phyloP scores from a whole-genome alignment of 148 eudicot species.

The Rhododendron molle region DNA sequence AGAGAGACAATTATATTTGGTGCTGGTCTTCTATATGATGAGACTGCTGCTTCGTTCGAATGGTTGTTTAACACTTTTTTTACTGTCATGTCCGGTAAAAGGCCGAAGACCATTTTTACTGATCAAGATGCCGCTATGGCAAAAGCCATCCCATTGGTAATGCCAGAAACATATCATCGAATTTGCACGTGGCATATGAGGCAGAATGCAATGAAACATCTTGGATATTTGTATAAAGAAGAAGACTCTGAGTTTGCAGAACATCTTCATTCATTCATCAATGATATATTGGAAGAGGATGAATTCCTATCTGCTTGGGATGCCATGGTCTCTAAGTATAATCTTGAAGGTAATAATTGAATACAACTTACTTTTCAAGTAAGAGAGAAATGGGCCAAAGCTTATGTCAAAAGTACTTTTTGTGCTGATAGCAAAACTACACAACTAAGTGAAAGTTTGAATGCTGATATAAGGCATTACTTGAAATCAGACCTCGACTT shows the following conservation, averaged over 20 bases:
- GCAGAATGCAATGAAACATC: neutral
- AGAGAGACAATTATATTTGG: too few relatives aligned
- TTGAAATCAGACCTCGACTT: too few relatives aligned
- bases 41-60: too few relatives aligned
- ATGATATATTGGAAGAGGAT: too few relatives aligned
- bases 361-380: neutral
- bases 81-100: neutral
- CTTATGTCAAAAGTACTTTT: neutral
- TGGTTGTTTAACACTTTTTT: neutral
- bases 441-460: neutral
- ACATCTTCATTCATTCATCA: too few relatives aligned
- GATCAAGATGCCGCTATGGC: neutral
- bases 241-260: too few relatives aligned
- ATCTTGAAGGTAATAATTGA: neutral
- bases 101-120: neutral
- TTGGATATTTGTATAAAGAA: neutral
- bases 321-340: too few relatives aligned
- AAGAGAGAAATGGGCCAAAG: neutral
- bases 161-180: neutral
- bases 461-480: too few relatives aligned
- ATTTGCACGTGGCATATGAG: neutral
- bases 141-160: neutral
- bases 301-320: too few relatives aligned
- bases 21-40: too few relatives aligned
- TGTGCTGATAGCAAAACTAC: neutral